Evolutionary conservation across 257 asterid species (phyloP).

Genomic region (Linaria vulgaris): DNA sequence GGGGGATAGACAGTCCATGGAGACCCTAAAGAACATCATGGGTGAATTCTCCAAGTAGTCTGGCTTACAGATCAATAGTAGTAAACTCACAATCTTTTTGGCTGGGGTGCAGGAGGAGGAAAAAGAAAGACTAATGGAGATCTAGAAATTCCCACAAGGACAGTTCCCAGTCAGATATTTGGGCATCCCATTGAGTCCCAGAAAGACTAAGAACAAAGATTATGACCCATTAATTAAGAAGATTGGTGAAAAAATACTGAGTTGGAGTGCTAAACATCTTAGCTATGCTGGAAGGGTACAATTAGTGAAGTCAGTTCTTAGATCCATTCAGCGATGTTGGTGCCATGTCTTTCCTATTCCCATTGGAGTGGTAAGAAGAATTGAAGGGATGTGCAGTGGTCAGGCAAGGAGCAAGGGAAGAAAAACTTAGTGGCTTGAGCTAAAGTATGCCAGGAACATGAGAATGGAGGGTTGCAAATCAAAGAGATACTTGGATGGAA

Average conservation of each 20-base stretch:
- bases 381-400: not conserved
- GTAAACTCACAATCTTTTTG: not conserved
- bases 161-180: not conserved
- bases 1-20: too few species aligned
- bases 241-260: not conserved
- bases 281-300: not conserved
- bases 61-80: not conserved
- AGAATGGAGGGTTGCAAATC: not conserved
- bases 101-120: not conserved
- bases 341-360: not conserved
- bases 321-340: too few species aligned
- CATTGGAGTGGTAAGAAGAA: not conserved
- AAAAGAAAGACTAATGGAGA: too few species aligned
- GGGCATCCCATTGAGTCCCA: not conserved
- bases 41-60: not conserved
- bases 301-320: too few species aligned
- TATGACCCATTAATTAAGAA: not conserved
- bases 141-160: not conserved
- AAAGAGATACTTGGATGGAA: not conserved
- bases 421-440: not conserved
- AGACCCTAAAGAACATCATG: not conserved
- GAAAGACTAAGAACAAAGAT: not conserved
- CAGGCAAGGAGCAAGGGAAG: not conserved
- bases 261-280: not conserved
- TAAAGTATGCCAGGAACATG: not conserved